Evolutionary conservation across 768 basidiomycete genomes (phyloP), one percentile per base, ranked within the genome.

Genomic region (Tricholoma saponaceum): DNA sequence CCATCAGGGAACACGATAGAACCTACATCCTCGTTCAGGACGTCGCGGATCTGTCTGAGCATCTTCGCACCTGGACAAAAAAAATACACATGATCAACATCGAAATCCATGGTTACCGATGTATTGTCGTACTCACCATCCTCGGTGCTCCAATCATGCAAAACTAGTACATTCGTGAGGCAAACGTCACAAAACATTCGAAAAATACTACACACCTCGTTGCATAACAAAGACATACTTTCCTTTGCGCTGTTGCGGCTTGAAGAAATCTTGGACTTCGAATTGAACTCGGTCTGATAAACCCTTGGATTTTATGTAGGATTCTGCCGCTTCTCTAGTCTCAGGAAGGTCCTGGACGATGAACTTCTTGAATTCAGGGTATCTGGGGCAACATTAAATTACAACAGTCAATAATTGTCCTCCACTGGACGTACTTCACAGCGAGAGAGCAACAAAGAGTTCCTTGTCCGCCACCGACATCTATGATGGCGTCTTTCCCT

Each of bases 381-480:
- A 74, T 54, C 73, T 75, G 51, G 35, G 37, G 25, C 33, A n/a
- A n/a, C n/a, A 43, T 50, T 35, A 43, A 47, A 43, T n/a, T n/a
- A n/a, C 32, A 52, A 28, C 20, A 13, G 33, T 16, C 37, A 5
- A 37, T 54, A 32, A 58, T 7, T 30, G 3, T 54, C 8, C 20
- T n/a, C n/a, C n/a, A n/a, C n/a, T n/a, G n/a, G 16, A 54, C 67
- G 47, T 58, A 76, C 74, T 68, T 72, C 25, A 60, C 64, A 20
- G 74, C 72, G 33, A 76, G 70, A 16, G 74, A 72, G 56, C 72
- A 72, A 54, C 70, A 71, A 10, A 76, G 65, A 9, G 72, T 73
- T 22, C 75, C 75, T 63, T 75, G 72, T 6, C 74, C 75, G 18
- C 75, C 75, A 57, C 75, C 75, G 32, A 74, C 68, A 56, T 77